Conservation (phyloP, 768 basidiomycete genomes). For the Collybia sordida region DNA sequence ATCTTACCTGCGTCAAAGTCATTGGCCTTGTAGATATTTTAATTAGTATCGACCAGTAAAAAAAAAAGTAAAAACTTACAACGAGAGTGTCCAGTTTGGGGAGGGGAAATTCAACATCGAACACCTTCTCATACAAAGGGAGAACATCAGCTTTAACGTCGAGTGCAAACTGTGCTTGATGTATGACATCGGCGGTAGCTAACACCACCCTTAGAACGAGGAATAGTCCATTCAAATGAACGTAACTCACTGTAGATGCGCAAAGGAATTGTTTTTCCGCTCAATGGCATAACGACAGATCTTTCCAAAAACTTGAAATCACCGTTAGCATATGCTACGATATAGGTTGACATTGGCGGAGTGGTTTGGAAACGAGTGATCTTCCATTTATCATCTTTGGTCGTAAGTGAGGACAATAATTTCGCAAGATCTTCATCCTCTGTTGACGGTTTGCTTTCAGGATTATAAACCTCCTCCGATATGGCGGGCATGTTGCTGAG, state of each 20-base stretch:
- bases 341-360: slow-evolving; percentile 86
- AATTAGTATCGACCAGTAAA: neutral
- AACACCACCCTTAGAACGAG: slow-evolving; percentile 9
- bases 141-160: slow-evolving; percentile 82
- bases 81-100: slow-evolving; percentile 95
- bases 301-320: slow-evolving; percentile 72
- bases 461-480: slow-evolving; percentile 52
- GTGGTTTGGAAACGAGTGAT: slow-evolving; percentile 79
- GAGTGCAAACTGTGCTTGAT: slow-evolving; percentile 83
- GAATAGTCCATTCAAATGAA: neutral
- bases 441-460: slow-evolving; percentile 20
- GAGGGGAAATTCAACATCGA: slow-evolving; percentile 89
- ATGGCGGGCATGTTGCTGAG: slow-evolving; percentile 85
- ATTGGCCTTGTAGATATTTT: slow-evolving; percentile 44
- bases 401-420: slow-evolving; percentile 40
- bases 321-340: slow-evolving; percentile 87
- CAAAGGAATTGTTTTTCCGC: slow-evolving; percentile 78
- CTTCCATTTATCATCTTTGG: slow-evolving; percentile 62
- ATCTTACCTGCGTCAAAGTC: slow-evolving; percentile 82
- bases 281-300: slow-evolving; percentile 76
- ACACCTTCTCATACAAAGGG: slow-evolving; percentile 90
- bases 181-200: slow-evolving; percentile 82
- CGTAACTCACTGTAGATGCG: slow-evolving; percentile 71
- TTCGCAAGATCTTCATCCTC: slow-evolving; percentile 33
- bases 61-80: slow-evolving; percentile 34